phyloP scores from a whole-genome alignment of 805 yeast species.

The Candida quercuum region DNA sequence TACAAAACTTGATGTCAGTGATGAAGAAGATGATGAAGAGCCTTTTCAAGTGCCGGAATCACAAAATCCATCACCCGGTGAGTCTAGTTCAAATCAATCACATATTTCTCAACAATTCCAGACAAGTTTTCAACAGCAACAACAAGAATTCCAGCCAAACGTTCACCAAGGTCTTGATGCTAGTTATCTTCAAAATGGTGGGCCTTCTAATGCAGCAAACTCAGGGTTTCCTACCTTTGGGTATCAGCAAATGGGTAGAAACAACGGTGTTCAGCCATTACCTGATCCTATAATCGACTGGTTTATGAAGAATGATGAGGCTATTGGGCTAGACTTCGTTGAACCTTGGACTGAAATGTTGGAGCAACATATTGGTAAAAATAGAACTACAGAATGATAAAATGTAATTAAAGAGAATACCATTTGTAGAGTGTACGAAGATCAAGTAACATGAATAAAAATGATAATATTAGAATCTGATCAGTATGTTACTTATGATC shows the following conservation, averaged over 20 bases:
- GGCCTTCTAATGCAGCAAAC: not conserved
- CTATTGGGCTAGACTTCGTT: conserved; percentile 53
- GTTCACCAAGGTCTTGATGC: not conserved
- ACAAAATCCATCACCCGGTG: not conserved
- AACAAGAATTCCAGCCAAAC: no score
- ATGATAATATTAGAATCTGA: no score
- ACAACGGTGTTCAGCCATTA: conserved; percentile 10
- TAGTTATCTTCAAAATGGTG: no score
- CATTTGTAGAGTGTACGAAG: no score
- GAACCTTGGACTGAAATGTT: conserved; percentile 81
- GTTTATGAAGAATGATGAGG: conserved; percentile 40
- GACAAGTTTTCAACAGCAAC: no score
- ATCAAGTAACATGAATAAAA: no score
- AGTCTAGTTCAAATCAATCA: no score
- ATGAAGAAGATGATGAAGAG: conserved; percentile 17
- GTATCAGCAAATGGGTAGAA: conserved; percentile 19
- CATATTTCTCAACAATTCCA: no score
- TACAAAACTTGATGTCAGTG: conserved; percentile 17
- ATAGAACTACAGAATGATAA: conserved; percentile 4
- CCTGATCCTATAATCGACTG: conserved; percentile 41
- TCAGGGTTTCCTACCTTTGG: conserved; percentile 14
- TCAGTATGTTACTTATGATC: no score
- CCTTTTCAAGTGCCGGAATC: not conserved
- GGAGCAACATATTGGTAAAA: conserved; percentile 48
- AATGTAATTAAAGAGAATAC: no score